Evolutionary conservation across 2,329 filamentous ascomycete species (phyloP).

Genomic region (Pyricularia sp.): DNA sequence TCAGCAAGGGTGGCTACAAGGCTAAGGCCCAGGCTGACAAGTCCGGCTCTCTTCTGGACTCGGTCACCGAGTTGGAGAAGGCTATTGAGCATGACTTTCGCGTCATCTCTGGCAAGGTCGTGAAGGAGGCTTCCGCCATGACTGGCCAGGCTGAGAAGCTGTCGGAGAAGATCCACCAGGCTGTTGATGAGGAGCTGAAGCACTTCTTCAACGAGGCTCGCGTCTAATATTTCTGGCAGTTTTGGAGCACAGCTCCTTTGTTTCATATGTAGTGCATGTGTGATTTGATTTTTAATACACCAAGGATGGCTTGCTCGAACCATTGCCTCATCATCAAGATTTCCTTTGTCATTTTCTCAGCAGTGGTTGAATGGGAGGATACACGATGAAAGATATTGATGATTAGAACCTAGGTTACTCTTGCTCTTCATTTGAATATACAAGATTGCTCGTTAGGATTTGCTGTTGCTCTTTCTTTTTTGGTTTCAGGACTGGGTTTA

Average conservation of each 20-base stretch:
- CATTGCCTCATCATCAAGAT: neutral
- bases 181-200: conserved; percentile 52
- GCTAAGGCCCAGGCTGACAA: conserved; percentile 34
- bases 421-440: neutral
- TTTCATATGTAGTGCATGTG: conserved; percentile 7
- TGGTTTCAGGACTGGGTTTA: neutral
- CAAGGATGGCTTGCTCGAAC: neutral
- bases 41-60: conserved; percentile 29
- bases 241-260: neutral
- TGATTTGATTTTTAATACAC: neutral
- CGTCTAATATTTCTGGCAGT: neutral
- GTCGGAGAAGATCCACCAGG: conserved; percentile 52
- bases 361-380: neutral
- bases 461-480: neutral
- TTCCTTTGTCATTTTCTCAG: conserved; percentile 5
- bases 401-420: neutral
- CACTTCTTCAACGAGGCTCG: conserved; percentile 43
- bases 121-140: conserved; percentile 42
- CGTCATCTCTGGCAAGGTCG: conserved; percentile 46
- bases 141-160: conserved; percentile 51
- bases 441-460: neutral
- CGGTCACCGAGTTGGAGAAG: conserved; percentile 51
- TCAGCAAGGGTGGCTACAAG: conserved; percentile 64
- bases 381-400: neutral
- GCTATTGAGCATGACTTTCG: conserved; percentile 53